These are phyloP conservation scores for Periconia digitata DNA, from an alignment of 2,329 filamentous ascomycete species.

Conservation along the genomic window DNA sequence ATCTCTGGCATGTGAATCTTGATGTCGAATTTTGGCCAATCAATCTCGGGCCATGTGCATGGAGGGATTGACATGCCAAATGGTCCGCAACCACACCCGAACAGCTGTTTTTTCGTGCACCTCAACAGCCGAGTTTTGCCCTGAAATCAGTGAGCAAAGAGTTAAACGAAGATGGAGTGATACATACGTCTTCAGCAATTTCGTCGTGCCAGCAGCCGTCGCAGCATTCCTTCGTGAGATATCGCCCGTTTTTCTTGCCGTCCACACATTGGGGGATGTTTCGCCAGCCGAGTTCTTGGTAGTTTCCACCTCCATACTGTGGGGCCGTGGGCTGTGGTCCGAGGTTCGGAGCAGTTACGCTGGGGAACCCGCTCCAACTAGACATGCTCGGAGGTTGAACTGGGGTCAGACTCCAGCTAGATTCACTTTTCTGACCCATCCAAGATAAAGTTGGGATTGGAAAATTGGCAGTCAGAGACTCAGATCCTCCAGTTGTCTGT, in stretches of 20 bases:
- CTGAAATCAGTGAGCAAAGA: background rate
- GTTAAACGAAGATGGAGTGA: background rate
- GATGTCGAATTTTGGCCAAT: slow-evolving; percentile 3
- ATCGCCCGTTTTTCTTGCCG: background rate
- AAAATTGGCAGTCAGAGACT: too few relatives aligned
- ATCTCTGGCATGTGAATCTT: slow-evolving; percentile 4
- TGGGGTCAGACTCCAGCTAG: too few relatives aligned
- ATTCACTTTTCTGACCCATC: too few relatives aligned
- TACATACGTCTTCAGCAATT: background rate
- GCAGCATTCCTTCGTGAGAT: background rate
- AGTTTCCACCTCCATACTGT: background rate
- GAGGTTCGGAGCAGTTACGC: too few relatives aligned
- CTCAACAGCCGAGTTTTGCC: background rate
- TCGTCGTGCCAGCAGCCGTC: background rate
- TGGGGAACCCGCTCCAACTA: too few relatives aligned
- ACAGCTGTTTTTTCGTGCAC: slow-evolving; percentile 5
- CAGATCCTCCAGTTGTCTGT: too few relatives aligned
- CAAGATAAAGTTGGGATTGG: too few relatives aligned
- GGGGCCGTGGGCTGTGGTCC: background rate
- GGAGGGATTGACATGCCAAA: slow-evolving; percentile 24
- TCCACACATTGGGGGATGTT: background rate
- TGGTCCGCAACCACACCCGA: slow-evolving; percentile 28
- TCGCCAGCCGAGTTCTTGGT: background rate
- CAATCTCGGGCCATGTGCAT: slow-evolving; percentile 4
- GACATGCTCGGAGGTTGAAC: too few relatives aligned